Evolutionary conservation across 345 rosid species (phyloP).

Genomic region (Camelina laxa): DNA sequence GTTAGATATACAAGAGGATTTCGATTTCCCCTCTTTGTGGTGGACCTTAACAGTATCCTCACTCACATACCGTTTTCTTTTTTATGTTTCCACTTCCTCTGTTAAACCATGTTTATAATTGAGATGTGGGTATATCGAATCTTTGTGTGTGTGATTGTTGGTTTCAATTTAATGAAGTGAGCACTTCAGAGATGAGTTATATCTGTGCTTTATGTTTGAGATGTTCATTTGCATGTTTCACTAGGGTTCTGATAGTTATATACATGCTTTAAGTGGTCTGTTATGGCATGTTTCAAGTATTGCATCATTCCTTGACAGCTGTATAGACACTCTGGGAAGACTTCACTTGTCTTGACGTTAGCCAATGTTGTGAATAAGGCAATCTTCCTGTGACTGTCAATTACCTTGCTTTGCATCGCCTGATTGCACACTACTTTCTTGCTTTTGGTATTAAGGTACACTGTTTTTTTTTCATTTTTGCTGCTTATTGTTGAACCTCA

Average conservation of each 20-base stretch:
- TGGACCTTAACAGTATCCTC: constrained; percentile 75
- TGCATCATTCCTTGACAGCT: constrained; percentile 56
- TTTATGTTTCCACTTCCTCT: no score
- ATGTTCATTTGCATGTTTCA: constrained; percentile 7
- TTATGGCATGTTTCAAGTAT: constrained; percentile 20
- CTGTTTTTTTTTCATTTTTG: neutral
- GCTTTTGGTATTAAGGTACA: constrained; percentile 71
- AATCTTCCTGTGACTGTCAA: constrained; percentile 68
- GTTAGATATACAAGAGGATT: constrained; percentile 51
- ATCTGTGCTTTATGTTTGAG: neutral
- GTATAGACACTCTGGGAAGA: constrained; percentile 78
- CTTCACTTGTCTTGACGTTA: constrained; percentile 85
- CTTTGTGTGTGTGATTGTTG: neutral
- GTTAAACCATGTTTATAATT: neutral
- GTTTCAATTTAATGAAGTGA: neutral
- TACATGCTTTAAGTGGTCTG: neutral
- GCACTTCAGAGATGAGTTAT: neutral
- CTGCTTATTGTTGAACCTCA: neutral
- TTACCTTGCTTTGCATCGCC: constrained; percentile 54
- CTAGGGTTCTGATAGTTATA: neutral
- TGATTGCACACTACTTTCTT: constrained; percentile 54
- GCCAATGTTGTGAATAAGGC: constrained; percentile 81
- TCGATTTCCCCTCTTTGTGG: constrained; percentile 55
- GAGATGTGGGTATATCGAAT: neutral
- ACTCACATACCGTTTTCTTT: neutral